Conservation (phyloP, 164 flowering plant species). For the Amborella trichopoda region DNA sequence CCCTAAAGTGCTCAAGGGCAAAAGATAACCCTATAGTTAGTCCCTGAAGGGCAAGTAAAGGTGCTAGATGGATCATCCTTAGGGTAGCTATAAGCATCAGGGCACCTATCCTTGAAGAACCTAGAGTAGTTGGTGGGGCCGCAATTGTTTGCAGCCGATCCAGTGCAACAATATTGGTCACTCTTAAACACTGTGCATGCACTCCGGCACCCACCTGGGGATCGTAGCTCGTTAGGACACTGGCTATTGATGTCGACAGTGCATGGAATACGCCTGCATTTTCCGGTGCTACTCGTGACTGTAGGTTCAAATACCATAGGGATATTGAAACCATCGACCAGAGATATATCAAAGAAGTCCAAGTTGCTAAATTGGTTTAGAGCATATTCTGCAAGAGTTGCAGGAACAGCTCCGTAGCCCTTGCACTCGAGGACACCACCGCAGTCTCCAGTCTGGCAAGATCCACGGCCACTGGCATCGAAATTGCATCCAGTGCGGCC, state of each 20-base stretch:
- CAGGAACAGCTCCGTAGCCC: not conserved
- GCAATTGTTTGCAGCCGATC: slow-evolving; percentile 15
- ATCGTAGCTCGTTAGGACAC: slow-evolving; percentile 21
- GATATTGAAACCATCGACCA: not conserved
- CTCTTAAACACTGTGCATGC: slow-evolving; percentile 48
- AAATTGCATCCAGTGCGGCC: not conserved
- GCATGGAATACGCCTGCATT: slow-evolving; percentile 13
- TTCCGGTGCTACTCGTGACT: no score
- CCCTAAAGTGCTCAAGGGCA: slow-evolving; percentile 35
- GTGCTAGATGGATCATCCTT: slow-evolving; percentile 41
- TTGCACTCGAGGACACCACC: slow-evolving; percentile 1
- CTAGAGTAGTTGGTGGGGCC: slow-evolving; percentile 26
- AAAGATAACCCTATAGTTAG: slow-evolving; percentile 48
- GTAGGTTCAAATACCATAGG: not conserved
- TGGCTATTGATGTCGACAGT: slow-evolving; percentile 19
- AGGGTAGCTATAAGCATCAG: slow-evolving; percentile 46
- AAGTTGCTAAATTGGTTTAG: not conserved
- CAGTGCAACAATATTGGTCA: slow-evolving; percentile 30
- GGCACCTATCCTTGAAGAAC: slow-evolving; percentile 43
- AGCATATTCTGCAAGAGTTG: not conserved
- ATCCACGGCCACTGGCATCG: not conserved
- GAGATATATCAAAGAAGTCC: not conserved
- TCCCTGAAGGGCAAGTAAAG: slow-evolving; percentile 41
- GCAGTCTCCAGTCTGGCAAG: slow-evolving; percentile 1
- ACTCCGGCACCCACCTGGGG: slow-evolving; percentile 39